phyloP scores from a whole-genome alignment of 768 basidiomycete genomes.

The Trametes elegans region DNA sequence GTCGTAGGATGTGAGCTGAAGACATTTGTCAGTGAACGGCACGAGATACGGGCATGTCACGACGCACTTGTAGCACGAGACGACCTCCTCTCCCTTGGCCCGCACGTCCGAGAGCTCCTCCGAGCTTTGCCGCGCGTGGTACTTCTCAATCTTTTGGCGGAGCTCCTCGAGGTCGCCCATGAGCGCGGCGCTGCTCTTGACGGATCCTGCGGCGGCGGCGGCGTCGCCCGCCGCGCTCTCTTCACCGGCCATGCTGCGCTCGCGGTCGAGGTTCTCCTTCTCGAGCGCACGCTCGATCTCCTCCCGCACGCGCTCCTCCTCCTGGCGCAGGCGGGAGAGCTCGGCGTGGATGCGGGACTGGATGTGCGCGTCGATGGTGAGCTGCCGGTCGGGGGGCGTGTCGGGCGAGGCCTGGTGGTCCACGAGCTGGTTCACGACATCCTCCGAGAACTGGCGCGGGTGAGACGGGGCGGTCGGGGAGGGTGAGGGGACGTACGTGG shows the following conservation, averaged over 20 bases:
- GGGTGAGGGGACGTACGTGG: constrained; percentile 29
- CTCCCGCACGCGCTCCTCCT: constrained; percentile 66
- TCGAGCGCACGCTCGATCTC: constrained; percentile 80
- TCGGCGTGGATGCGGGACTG: constrained; percentile 70
- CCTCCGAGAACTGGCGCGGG: constrained; percentile 67
- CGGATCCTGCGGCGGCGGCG: constrained; percentile 35
- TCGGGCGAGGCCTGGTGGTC: constrained; percentile 59
- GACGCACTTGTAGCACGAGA: constrained; percentile 73
- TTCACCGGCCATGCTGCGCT: constrained; percentile 50
- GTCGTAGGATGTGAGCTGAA: constrained; percentile 42
- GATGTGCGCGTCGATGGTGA: constrained; percentile 70
- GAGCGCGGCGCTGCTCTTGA: constrained; percentile 61
- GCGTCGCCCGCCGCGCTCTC: constrained; percentile 33
- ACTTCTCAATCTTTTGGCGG: constrained; percentile 67
- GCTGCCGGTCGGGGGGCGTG: constrained; percentile 67
- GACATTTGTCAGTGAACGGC: neutral
- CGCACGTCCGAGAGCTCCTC: constrained; percentile 56
- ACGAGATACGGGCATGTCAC: neutral
- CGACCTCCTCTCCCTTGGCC: constrained; percentile 54
- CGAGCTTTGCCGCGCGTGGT: constrained; percentile 55
- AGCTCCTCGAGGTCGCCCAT: constrained; percentile 77
- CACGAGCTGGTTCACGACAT: constrained; percentile 77
- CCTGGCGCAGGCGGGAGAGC: constrained; percentile 58
- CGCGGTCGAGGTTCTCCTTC: constrained; percentile 84
- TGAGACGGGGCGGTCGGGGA: neutral